phyloP scores from a whole-genome alignment of 768 basidiomycete species.

The Gloeophyllum trabeum region DNA sequence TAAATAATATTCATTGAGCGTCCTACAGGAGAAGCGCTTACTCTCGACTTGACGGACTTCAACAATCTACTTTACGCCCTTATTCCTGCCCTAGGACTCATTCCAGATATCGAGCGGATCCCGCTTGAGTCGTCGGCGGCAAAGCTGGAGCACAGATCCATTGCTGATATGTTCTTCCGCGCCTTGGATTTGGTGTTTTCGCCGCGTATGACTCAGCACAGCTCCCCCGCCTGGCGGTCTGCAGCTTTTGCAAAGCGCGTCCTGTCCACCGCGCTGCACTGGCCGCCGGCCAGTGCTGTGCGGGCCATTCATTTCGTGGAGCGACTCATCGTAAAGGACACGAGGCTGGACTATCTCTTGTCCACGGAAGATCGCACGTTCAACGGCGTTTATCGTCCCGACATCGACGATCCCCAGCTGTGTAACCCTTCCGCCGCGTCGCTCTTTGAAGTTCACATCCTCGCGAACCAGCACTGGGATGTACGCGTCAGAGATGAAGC shows the following conservation, averaged over 20 bases:
- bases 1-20: neutral
- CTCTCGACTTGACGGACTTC: constrained; percentile 90
- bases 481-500: constrained; percentile 59
- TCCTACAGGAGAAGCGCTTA: constrained; percentile 81
- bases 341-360: constrained; percentile 74
- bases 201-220: constrained; percentile 44
- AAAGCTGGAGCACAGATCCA: constrained; percentile 16
- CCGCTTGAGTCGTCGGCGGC: constrained; percentile 19
- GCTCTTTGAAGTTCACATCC: constrained; percentile 74
- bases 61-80: constrained; percentile 74
- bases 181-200: constrained; percentile 77
- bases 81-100: constrained; percentile 62
- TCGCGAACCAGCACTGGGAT: constrained; percentile 54
- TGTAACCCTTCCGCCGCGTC: constrained; percentile 74
- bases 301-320: constrained; percentile 67
- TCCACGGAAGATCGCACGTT: constrained; percentile 77
- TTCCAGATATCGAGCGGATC: constrained; percentile 49
- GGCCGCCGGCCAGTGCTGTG: constrained; percentile 56
- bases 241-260: constrained; percentile 95
- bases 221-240: constrained; percentile 59
- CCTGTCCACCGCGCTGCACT: constrained; percentile 67
- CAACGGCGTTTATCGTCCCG: constrained; percentile 78
- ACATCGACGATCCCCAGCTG: constrained; percentile 83
- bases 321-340: constrained; percentile 62
- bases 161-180: constrained; percentile 74